Evolutionary conservation across 257 asterid genomes (phyloP).

Genomic region (Ajuga chamaepitys): DNA sequence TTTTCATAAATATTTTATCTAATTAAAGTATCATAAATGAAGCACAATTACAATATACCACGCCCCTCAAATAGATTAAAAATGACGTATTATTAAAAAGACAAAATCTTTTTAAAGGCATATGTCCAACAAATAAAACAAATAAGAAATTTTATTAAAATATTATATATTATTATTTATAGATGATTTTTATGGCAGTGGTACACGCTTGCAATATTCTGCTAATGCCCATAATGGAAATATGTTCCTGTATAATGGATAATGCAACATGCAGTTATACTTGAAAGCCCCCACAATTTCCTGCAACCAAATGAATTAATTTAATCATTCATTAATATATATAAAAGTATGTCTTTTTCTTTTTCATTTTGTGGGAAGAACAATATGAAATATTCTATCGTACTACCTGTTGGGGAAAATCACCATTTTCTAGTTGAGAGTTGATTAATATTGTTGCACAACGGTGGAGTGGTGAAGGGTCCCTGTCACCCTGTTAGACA

Average conservation of each 20-base stretch:
- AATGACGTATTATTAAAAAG: too few species aligned
- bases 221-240: neutral
- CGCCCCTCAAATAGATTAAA: too few species aligned
- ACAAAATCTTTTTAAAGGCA: too few species aligned
- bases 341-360: too few species aligned
- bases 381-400: too few species aligned
- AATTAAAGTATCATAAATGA: too few species aligned
- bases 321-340: neutral
- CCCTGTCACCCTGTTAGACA: neutral
- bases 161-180: neutral
- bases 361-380: too few species aligned
- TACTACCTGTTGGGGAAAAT: conserved; percentile 5
- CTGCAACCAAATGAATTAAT: neutral
- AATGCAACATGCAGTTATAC: neutral
- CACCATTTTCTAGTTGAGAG: neutral
- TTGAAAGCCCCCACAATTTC: neutral
- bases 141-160: too few species aligned
- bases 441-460: neutral
- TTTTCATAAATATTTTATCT: too few species aligned
- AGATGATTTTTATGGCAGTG: neutral
- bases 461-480: neutral
- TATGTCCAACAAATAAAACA: too few species aligned
- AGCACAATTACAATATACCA: too few species aligned
- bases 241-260: neutral
- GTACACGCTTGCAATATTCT: neutral